Evolutionary conservation across 75 land plant species (phyloP).

Genomic region (Cunninghamia lanceolata): DNA sequence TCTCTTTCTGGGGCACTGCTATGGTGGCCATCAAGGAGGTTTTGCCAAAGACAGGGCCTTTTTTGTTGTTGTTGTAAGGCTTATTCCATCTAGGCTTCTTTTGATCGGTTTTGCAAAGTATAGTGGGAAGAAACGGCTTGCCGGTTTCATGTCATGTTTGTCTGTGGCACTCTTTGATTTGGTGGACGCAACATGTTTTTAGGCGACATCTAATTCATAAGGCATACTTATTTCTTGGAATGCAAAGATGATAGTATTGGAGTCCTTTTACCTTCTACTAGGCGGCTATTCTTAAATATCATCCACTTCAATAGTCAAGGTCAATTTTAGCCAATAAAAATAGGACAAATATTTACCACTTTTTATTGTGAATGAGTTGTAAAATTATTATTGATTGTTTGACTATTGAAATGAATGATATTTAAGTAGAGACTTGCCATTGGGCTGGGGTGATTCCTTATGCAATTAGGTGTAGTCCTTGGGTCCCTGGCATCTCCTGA

Average conservation of each 20-base stretch:
- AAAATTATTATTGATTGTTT: no score
- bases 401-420: no score
- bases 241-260: no score
- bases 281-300: no score
- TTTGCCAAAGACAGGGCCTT: conserved; percentile 87
- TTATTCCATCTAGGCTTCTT: conserved; percentile 74
- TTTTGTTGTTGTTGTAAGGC: conserved; percentile 71
- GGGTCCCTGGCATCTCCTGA: not conserved
- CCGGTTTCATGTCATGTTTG: conserved; percentile 76
- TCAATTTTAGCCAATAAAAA: no score
- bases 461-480: not conserved
- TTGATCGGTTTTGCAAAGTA: conserved; percentile 59
- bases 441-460: not conserved
- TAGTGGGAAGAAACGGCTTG: conserved; percentile 49
- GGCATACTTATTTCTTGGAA: no score
- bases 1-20: conserved; percentile 99
- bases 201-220: conserved; percentile 36
- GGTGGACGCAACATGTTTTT: conserved; percentile 89
- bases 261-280: no score
- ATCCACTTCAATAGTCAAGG: no score
- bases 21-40: conserved; percentile 99
- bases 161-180: conserved; percentile 71
- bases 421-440: no score
- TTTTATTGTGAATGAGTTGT: no score
- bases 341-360: no score